phyloP scores from a whole-genome alignment of 2,329 filamentous ascomycete genomes.

The Penicillium psychrosexuale region DNA sequence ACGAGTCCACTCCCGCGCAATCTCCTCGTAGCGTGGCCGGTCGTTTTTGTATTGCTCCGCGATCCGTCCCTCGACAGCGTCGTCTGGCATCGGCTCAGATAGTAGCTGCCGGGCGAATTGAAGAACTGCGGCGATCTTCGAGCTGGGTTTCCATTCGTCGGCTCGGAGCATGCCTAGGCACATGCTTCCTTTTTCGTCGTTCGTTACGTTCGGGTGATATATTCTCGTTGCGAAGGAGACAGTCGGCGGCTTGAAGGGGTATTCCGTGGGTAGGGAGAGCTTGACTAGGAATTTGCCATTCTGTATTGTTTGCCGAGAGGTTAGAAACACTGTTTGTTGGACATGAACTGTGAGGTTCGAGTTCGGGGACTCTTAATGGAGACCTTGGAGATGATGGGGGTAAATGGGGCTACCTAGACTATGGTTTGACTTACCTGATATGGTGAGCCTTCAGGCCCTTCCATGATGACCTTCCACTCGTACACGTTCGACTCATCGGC shows the following conservation, averaged over 20 bases:
- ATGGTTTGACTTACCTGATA: constrained; percentile 56
- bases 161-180: constrained; percentile 79
- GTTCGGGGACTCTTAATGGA: not conserved
- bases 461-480: constrained; percentile 65
- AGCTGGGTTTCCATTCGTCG: constrained; percentile 89
- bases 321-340: constrained; percentile 6
- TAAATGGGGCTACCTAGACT: not conserved
- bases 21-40: constrained; percentile 67
- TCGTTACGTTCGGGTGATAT: constrained; percentile 93
- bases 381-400: not conserved
- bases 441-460: constrained; percentile 62
- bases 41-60: constrained; percentile 78
- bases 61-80: constrained; percentile 81
- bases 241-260: constrained; percentile 84
- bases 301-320: constrained; percentile 33
- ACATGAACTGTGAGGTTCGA: not conserved
- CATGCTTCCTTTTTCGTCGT: constrained; percentile 80
- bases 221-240: constrained; percentile 83
- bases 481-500: constrained; percentile 63
- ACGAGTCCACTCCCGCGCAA: constrained; percentile 68
- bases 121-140: constrained; percentile 71
- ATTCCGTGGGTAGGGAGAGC: constrained; percentile 71
- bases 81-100: constrained; percentile 78
- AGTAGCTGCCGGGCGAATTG: constrained; percentile 72
- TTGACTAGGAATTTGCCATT: constrained; percentile 72